Percentiles rank a stretch among this genome's conserved stretches.
These are phyloP conservation scores for Silene latifolia DNA, from an alignment of 148 eudicot species.

Conservation along the genomic window DNA sequence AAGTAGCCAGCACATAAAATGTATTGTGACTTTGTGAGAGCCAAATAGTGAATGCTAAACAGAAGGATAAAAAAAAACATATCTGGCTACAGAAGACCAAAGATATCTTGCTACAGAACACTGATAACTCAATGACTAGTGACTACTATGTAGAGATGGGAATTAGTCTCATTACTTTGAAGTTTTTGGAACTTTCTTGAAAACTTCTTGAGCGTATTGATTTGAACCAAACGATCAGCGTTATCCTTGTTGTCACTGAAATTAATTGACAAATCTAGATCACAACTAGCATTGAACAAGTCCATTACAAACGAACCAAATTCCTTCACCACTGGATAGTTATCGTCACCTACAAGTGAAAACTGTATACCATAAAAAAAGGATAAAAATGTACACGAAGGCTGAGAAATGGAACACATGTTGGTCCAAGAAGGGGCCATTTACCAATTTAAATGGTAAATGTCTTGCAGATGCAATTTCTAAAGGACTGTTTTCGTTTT, in stretches of 20 bases:
- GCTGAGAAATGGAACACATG: neutral
- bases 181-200: constrained; percentile 51
- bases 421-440: neutral
- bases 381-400: neutral
- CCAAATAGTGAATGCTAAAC: too few relatives aligned
- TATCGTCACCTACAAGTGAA: constrained; percentile 45
- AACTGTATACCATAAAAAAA: neutral
- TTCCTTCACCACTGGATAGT: constrained; percentile 61
- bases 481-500: neutral
- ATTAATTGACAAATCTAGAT: constrained; percentile 85
- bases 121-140: neutral
- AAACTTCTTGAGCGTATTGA: constrained; percentile 60
- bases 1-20: too few relatives aligned
- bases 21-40: too few relatives aligned
- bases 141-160: constrained; percentile 2
- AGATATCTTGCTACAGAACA: neutral
- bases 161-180: constrained; percentile 49
- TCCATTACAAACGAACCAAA: constrained; percentile 91
- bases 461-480: neutral
- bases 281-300: constrained; percentile 71
- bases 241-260: constrained; percentile 34
- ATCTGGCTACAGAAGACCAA: neutral
- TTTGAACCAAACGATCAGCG: constrained; percentile 46
- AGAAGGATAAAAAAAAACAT: too few relatives aligned
- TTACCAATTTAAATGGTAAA: neutral